Evolutionary conservation across 2,329 filamentous ascomycete species (phyloP), one percentile per base, ranked within the genome.

Genomic region (Sporothrix schenckii): DNA sequence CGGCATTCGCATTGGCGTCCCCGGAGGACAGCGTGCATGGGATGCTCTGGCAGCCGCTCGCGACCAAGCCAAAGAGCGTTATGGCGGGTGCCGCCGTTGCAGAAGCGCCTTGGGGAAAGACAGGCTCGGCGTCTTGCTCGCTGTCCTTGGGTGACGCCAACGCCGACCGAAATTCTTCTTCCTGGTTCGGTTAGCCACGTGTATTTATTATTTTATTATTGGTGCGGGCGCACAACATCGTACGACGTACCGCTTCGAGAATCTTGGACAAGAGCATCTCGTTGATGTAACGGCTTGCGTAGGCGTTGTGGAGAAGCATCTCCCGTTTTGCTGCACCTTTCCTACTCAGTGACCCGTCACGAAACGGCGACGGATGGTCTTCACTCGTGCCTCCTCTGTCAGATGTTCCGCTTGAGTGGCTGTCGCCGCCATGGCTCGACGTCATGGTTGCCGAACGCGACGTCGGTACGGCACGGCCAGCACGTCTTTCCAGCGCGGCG

Each of bases 251-350:
- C 53, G 75, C 74, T 67, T 75, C 75, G 2, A 76, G 56, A 2
- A 75, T 70, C 1, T 74, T 72, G 6, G 74, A 75, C 6, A 76
- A 50, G 16, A 75, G 66, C 3, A 75, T 56, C 63, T 76, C 75
- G 69, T 76, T 76, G 69, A 76, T 73, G 60, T 75, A 76, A 0
- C 72, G 73, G 30, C 73, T 75, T 2, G 66, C 71, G 14, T 71
- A 72, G 13, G 71, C 70, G 52, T 73, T 71, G 5, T 72, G 70
- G 0, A 76, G 49, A 2, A 75, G 65, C 0, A 75, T 69, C 60
- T 74, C 72, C 30, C 74, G 73, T 0, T 53, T 34, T 1, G 66
- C 67, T 4, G 69, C 58, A 13, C 63, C 69, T 5, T 47, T 60
- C n/a, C 68, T 68, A 9, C 54, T 60, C 41, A 44, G 50, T 3